Evolutionary conservation across 257 asterid genomes (phyloP).

Genomic region (Nicotiana knightiana): DNA sequence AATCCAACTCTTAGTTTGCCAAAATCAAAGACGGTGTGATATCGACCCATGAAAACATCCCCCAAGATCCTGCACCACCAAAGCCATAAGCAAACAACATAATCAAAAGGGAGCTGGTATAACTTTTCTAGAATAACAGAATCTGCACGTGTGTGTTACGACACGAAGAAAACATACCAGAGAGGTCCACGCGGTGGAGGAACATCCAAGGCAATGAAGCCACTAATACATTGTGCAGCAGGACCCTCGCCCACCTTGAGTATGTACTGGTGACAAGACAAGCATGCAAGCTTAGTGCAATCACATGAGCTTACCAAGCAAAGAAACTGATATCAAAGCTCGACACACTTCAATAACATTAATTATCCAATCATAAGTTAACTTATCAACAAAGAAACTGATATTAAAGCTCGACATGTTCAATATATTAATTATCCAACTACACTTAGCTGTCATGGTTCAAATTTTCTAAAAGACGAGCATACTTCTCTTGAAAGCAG

Average conservation of each 20-base stretch:
- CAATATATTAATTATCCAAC: too few species aligned
- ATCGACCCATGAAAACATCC: constrained; percentile 92
- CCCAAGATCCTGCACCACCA: constrained; percentile 73
- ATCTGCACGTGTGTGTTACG: neutral
- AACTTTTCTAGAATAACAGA: neutral
- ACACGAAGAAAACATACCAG: constrained; percentile 32
- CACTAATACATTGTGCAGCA: constrained; percentile 68
- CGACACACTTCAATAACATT: neutral
- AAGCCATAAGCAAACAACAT: neutral
- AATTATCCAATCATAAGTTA: neutral
- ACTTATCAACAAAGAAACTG: too few species aligned
- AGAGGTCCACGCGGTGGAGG: constrained; percentile 92
- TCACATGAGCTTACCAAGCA: neutral
- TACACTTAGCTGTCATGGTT: neutral
- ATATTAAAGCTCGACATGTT: too few species aligned
- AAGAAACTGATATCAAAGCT: neutral
- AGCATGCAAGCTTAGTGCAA: neutral
- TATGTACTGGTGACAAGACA: constrained; percentile 38
- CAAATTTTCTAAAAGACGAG: neutral
- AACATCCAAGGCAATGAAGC: constrained; percentile 62
- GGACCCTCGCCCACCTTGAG: constrained; percentile 69
- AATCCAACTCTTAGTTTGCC: constrained; percentile 77
- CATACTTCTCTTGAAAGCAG: neutral
- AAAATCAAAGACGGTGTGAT: constrained; percentile 82
- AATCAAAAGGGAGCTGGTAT: neutral